Conservation (phyloP, 2,329 filamentous ascomycete genomes). For the Diplocarpon rosae region DNA sequence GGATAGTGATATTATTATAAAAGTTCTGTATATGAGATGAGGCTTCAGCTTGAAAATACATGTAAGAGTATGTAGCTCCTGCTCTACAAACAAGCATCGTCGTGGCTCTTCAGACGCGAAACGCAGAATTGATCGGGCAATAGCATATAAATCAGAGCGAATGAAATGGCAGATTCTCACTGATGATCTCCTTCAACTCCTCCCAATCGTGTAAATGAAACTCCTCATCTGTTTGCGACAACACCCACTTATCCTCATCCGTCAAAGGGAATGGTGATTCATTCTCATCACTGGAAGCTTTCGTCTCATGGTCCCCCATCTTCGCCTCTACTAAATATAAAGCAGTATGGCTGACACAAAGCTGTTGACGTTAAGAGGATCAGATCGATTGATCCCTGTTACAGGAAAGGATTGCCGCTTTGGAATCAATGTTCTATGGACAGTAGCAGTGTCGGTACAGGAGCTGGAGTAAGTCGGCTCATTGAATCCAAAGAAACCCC, state of each 20-base stretch:
- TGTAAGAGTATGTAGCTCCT: neutral
- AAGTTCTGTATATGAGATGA: neutral
- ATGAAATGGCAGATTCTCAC: constrained; percentile 31
- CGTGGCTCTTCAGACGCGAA: too few relatives aligned
- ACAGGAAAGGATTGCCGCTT: constrained; percentile 5
- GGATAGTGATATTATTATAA: too few relatives aligned
- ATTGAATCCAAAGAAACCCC: too few relatives aligned
- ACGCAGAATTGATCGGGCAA: neutral
- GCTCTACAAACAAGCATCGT: neutral
- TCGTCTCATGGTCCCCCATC: constrained; percentile 3
- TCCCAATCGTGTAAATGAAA: constrained; percentile 66
- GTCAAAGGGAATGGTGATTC: constrained; percentile 46
- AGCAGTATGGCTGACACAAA: too few relatives aligned
- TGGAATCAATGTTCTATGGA: neutral
- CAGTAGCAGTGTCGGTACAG: too few relatives aligned
- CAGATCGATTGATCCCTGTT: constrained; percentile 12
- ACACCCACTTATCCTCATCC: constrained; percentile 44
- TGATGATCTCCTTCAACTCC: constrained; percentile 56
- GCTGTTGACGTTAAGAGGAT: neutral
- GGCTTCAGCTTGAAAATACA: neutral
- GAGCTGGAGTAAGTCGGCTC: too few relatives aligned
- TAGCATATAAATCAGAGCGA: neutral
- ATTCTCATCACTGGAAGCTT: neutral
- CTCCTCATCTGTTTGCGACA: constrained; percentile 56
- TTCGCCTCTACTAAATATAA: neutral